These are phyloP conservation scores for sunflower (Helianthus annuus) DNA, from an alignment of 129 eudicot genomes.

Conservation along the genomic window HanXRQr2.0-SUNRISE NC_035435.2:169035168-169035667, in stretches of 20 bases:
- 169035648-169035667: too few species aligned
- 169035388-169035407: background rate
- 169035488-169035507: too few species aligned
- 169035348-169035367: background rate
- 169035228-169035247: constrained; percentile 26
- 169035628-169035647: too few species aligned
- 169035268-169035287: constrained; percentile 27
- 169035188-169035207: constrained; percentile 25
- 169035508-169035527: too few species aligned
- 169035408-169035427: background rate
- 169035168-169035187: constrained; percentile 31
- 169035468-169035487: too few species aligned
- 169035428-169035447: constrained; percentile 11
- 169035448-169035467: background rate
- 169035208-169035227: constrained; percentile 22
- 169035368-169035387: background rate
- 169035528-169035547: too few species aligned
- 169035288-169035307: constrained; percentile 32
- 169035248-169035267: constrained; percentile 31
- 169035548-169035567: too few species aligned
- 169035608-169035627: too few species aligned
- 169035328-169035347: constrained; percentile 38
- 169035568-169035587: too few species aligned
- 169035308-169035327: constrained; percentile 31
- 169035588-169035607: too few species aligned